Evolutionary conservation across 257 asterid species (phyloP).

Genomic region (Cruciata laevipes): DNA sequence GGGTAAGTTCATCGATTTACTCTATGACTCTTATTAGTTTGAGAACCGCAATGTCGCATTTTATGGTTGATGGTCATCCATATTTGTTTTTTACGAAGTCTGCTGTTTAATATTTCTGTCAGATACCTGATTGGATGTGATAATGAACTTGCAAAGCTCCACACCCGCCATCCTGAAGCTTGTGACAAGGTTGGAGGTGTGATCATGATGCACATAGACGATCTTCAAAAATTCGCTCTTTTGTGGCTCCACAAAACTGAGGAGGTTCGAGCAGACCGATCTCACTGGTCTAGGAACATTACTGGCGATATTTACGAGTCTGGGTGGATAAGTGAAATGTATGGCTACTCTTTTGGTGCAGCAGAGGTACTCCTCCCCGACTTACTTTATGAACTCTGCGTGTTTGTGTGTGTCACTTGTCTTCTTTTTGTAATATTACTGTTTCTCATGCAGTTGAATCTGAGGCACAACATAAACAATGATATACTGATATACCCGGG

Average conservation of each 20-base stretch:
- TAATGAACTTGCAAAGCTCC: conserved; percentile 82
- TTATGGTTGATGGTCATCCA: neutral
- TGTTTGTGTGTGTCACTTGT: neutral
- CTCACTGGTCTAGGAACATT: conserved; percentile 77
- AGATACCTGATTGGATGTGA: conserved; percentile 96
- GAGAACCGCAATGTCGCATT: neutral
- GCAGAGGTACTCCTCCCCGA: conserved; percentile 64
- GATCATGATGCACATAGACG: conserved; percentile 75
- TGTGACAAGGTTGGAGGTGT: conserved; percentile 98
- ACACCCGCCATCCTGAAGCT: conserved; percentile 75
- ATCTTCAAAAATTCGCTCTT: conserved; percentile 69
- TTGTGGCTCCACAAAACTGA: conserved; percentile 94
- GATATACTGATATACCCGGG: conserved; percentile 91
- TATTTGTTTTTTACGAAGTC: neutral
- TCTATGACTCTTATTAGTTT: conserved; percentile 1
- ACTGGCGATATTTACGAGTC: conserved; percentile 94
- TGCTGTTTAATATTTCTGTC: conserved; percentile 15
- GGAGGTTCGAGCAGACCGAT: conserved; percentile 85
- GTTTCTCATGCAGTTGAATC: conserved; percentile 52
- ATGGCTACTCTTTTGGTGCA: conserved; percentile 97
- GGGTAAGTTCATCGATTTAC: conserved; percentile 45
- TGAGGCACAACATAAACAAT: conserved; percentile 59
- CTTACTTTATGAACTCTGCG: neutral
- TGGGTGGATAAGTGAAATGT: conserved; percentile 99
- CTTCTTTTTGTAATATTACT: neutral